These are phyloP conservation scores for Phytopythium cucurbitacearum DNA, from an alignment of 352 stramenopile species.

Conservation along the genomic window DNA sequence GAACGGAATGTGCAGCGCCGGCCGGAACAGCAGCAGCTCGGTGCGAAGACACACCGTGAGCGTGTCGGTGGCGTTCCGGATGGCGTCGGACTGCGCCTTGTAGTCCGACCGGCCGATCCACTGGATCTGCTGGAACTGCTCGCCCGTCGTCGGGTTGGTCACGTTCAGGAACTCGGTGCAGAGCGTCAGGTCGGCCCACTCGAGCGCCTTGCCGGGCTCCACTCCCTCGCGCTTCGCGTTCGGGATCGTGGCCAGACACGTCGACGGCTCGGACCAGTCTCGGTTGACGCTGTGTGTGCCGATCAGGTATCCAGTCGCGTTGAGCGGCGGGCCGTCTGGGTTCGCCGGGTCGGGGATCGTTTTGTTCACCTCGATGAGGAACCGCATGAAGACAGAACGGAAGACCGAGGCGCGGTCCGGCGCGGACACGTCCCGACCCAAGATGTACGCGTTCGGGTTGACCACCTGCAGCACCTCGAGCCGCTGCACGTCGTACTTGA, in stretches of 20 bases:
- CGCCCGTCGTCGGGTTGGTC: constrained; percentile 19
- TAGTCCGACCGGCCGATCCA: constrained; percentile 49
- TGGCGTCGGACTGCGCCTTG: constrained; percentile 30
- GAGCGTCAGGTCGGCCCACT: constrained; percentile 28
- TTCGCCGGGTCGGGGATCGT: constrained; percentile 3
- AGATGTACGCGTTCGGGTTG: constrained; percentile 1
- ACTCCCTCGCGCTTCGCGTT: not conserved
- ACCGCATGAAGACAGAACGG: constrained; percentile 7
- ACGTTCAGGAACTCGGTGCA: constrained; percentile 41
- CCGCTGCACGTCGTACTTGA: constrained; percentile 1
- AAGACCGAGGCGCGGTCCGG: constrained; percentile 6
- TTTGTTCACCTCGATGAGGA: constrained; percentile 3
- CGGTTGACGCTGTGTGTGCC: constrained; percentile 18
- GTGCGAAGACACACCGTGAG: constrained; percentile 29
- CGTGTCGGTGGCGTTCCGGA: constrained; percentile 38
- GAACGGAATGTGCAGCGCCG: not conserved
- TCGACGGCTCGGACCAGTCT: constrained; percentile 10
- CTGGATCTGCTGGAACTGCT: constrained; percentile 31
- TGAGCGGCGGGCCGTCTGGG: not conserved
- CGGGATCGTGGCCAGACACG: not conserved
- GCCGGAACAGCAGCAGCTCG: not conserved
- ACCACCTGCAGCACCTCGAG: constrained; percentile 6
- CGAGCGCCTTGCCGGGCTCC: not conserved
- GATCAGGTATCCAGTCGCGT: constrained; percentile 1
- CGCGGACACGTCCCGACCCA: constrained; percentile 1